A percentile compares a stretch with the other conserved stretches of the same genome.
These are phyloP conservation scores for Lepidium didymum DNA, from an alignment of 345 rosid species.

Conservation along the genomic window DNA sequence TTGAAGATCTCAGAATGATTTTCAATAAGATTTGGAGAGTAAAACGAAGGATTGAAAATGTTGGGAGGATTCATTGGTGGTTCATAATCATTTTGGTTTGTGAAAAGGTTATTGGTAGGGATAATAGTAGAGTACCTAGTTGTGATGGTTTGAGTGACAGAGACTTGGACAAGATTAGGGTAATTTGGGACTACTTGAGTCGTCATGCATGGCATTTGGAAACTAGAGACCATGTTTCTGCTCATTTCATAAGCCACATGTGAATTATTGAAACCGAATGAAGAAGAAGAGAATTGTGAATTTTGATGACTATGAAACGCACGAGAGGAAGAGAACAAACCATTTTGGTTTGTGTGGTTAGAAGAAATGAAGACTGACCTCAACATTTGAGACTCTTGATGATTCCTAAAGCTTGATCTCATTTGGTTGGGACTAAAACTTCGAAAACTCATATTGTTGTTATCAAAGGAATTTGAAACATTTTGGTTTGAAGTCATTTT, in stretches of 20 bases:
- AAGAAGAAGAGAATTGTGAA: slow-evolving; percentile 9
- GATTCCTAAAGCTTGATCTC: background rate
- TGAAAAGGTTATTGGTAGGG: background rate
- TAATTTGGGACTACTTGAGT: background rate
- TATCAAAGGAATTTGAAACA: background rate
- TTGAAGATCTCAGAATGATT: background rate
- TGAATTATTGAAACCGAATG: background rate
- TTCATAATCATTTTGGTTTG: background rate
- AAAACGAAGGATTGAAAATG: background rate
- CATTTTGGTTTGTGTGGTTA: slow-evolving; percentile 10
- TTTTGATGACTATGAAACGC: background rate
- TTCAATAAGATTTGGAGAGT: background rate
- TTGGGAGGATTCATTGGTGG: background rate
- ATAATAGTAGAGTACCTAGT: background rate
- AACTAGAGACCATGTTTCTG: background rate
- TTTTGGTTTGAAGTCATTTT: slow-evolving; percentile 17
- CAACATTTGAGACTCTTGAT: background rate
- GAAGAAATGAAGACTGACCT: slow-evolving; percentile 1
- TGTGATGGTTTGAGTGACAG: slow-evolving; percentile 14
- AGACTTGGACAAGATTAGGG: slow-evolving; percentile 11
- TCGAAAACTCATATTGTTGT: background rate
- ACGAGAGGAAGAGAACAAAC: slow-evolving; percentile 8
- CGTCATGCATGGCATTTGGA: background rate
- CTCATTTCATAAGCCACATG: slow-evolving; percentile 5
- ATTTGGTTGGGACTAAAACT: background rate